Conservation (phyloP, 2,329 filamentous ascomycete species). For the Coniochaeta hoffmannii region DNA sequence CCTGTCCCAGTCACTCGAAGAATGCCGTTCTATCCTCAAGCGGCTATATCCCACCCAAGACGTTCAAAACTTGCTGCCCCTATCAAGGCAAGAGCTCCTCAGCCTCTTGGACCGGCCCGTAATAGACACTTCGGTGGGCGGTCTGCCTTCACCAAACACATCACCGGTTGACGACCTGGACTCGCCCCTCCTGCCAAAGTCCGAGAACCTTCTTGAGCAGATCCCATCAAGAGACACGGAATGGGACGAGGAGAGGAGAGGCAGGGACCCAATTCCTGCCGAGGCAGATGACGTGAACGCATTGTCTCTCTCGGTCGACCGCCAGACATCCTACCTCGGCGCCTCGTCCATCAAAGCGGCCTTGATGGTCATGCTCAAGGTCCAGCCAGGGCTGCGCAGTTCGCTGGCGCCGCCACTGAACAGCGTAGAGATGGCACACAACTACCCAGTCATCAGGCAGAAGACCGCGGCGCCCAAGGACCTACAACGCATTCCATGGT, state of each 20-base stretch:
- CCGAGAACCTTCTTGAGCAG: slow-evolving; percentile 55
- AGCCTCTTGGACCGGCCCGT: slow-evolving; percentile 43
- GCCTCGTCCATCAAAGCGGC: slow-evolving; percentile 71
- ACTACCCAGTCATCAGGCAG: slow-evolving; percentile 34
- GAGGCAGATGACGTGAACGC: slow-evolving; percentile 68
- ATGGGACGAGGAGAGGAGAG: slow-evolving; percentile 58
- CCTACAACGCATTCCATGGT: slow-evolving; percentile 45
- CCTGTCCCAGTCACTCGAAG: slow-evolving; percentile 56
- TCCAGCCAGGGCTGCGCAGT: slow-evolving; percentile 38
- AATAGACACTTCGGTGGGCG: slow-evolving; percentile 28
- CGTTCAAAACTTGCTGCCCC: slow-evolving; percentile 39
- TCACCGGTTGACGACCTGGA: slow-evolving; percentile 41
- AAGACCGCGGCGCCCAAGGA: slow-evolving; percentile 37
- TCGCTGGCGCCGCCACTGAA: slow-evolving; percentile 39
- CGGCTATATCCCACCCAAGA: slow-evolving; percentile 54
- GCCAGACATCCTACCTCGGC: slow-evolving; percentile 59
- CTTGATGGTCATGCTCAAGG: slow-evolving; percentile 61
- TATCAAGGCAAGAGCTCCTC: slow-evolving; percentile 54
- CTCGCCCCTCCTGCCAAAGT: slow-evolving; percentile 41
- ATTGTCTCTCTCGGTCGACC: slow-evolving; percentile 52
- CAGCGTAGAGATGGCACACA: slow-evolving; percentile 37
- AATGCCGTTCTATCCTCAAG: slow-evolving; percentile 56
- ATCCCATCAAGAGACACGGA: slow-evolving; percentile 58
- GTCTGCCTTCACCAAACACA: slow-evolving; percentile 44
- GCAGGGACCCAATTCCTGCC: slow-evolving; percentile 47